Evolutionary conservation across 306 rosid species (phyloP).

Genomic region (Fagus sylvatica): DNA sequence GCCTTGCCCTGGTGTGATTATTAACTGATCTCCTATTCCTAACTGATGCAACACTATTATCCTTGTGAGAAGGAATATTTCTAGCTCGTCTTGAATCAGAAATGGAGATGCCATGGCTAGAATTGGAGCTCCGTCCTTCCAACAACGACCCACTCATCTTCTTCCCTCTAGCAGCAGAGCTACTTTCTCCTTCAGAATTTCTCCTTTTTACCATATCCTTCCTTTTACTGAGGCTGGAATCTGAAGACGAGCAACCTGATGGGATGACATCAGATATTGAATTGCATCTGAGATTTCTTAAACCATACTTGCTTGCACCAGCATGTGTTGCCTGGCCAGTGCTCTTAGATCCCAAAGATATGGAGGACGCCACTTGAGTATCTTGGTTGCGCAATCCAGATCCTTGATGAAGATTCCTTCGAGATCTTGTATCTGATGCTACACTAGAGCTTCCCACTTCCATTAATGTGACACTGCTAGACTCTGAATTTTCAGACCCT

Average conservation of each 20-base stretch:
- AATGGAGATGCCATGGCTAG: constrained; percentile 64
- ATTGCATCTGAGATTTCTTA: constrained; percentile 80
- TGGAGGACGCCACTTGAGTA: constrained; percentile 25
- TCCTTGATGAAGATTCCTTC: constrained; percentile 56
- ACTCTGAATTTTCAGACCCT: constrained; percentile 38
- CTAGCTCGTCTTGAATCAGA: constrained; percentile 69
- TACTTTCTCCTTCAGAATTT: constrained; percentile 80
- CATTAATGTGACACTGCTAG: constrained; percentile 38
- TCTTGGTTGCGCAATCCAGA: constrained; percentile 58
- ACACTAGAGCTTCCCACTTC: constrained; percentile 74
- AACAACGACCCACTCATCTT: constrained; percentile 58
- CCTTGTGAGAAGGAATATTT: constrained; percentile 54
- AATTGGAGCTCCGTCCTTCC: constrained; percentile 49
- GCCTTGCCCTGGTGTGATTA: constrained; percentile 54
- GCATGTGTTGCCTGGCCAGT: constrained; percentile 43
- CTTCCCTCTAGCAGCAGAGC: constrained; percentile 73
- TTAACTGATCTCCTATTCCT: constrained; percentile 56
- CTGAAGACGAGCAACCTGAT: constrained; percentile 57
- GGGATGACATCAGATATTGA: constrained; percentile 71
- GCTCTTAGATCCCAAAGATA: constrained; percentile 39
- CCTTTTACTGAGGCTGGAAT: constrained; percentile 49
- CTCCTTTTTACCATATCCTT: constrained; percentile 61
- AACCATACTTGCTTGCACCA: constrained; percentile 66
- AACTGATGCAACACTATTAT: constrained; percentile 49
- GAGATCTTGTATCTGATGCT: constrained; percentile 55